Base-by-base conservation (phyloP, 352 stramenopile genomes). In the Globisporangium paroecandrum region DNA sequence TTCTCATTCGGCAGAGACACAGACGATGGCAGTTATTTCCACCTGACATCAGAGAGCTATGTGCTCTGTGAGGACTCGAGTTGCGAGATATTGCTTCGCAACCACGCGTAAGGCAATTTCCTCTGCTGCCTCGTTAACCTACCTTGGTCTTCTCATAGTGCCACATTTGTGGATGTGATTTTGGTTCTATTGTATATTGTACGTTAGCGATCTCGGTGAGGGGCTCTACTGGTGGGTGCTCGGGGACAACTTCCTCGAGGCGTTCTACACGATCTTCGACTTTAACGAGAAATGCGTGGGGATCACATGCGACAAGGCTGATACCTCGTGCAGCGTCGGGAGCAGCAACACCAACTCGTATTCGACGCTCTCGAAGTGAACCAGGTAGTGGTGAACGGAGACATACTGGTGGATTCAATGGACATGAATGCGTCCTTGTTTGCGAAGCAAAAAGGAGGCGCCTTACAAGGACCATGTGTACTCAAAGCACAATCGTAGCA, bases 221-320 rank as follows among this genome's bases (percentile, higher is more conserved):
- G 73, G 75, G 0, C 53, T 78, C 27, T 77, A 67, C 57, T 90
- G 81, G 77, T 91, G 83, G 83, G 80, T 90, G 29, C 69, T 90
- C 1, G 81, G 83, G 15, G 80, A 88, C 62, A 76, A 69, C 32
- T 90, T 91, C 70, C 65, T 89, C 32, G 66, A 80, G 56, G 72
- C 77, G 27, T 87, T 89, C 73, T 90, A 89, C 70, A 89, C 81
- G 18, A 66, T 89, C 12, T 91, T 89, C 60, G 76, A 89, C 66
- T 77, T 81, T 41, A 68, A 75, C 1, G 69, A 74, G 6, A 36
- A 77, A 7, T 69, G 81, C 56, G 68, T 90, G 3, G 80, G 78
- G n/a, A 78, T 89, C 38, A 79, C 80, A 0, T 89, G 82, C 41
- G 71, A 72, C 8, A 64, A 36, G 5, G 64, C 32, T 6, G 77